phyloP scores from a whole-genome alignment of 176 grass and related monocot genomes.

The Zoysia pacifica region DNA sequence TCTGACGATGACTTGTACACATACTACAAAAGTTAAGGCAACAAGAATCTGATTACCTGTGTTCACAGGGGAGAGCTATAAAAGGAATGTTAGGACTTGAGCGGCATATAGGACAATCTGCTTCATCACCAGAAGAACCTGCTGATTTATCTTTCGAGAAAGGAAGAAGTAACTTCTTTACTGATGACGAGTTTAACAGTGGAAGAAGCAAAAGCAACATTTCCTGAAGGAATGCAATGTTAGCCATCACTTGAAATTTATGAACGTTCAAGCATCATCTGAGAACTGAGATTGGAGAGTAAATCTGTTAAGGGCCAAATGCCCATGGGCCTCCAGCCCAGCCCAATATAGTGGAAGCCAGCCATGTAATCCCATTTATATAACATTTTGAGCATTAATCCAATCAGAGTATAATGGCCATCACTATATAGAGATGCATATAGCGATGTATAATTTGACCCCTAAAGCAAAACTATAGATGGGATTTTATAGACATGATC shows the following conservation, averaged over 20 bases:
- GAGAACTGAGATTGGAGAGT: background rate
- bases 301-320: background rate
- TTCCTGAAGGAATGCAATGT: constrained; percentile 66
- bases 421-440: background rate
- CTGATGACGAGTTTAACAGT: constrained; percentile 84
- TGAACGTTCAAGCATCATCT: background rate
- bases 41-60: constrained; percentile 61
- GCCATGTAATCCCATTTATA: background rate
- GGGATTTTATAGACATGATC: background rate
- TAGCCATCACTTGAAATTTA: constrained; percentile 1
- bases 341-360: background rate
- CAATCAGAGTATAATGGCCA: background rate
- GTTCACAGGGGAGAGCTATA: constrained; percentile 82
- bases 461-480: background rate
- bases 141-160: constrained; percentile 89
- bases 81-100: constrained; percentile 83
- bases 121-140: constrained; percentile 66
- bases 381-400: background rate
- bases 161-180: constrained; percentile 86
- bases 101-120: constrained; percentile 73
- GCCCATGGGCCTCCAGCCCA: background rate
- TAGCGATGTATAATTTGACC: background rate
- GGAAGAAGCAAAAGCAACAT: constrained; percentile 99
- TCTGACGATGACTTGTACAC: background rate
- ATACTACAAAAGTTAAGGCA: constrained; percentile 11